Evolutionary conservation across 2,329 filamentous ascomycete species (phyloP), one percentile per base, ranked within the genome.

Genomic region (Colletotrichum destructivum): DNA sequence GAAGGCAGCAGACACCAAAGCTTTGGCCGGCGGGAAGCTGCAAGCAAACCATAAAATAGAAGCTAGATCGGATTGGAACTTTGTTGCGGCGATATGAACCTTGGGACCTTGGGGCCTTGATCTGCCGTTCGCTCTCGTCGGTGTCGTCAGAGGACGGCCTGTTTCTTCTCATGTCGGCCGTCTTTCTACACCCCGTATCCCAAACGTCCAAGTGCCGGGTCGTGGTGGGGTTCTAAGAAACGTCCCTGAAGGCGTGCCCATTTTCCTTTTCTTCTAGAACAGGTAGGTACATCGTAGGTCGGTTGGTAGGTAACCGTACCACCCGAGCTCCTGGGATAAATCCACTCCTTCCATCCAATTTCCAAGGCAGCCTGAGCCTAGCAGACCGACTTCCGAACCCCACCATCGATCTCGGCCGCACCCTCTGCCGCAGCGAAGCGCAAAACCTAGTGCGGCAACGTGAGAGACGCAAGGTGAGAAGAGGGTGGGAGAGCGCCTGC

Each of bases 61-160:
- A 52, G 38, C 42, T 56, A 51, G 49, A 55, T 67, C 44, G 26
- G 56, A 35, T 52, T 44, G 68, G 47, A 52, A 38, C 42, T 44
- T 70, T 40, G n/a, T 47, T 51, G 59, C 59, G 59, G 66, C 23
- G 59, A 54, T 35, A 35, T 9, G 35, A 9, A 38, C 40, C 42
- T 47, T 62, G 21, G 16, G 35, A 40, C 47, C 54, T 35, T 23
- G 47, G 56, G 21, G 35, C 8, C 35, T 38, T 23, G 47, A 47
- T 21, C 49, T 59, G 49, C 51, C 65, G 65, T 62, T 62, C 49
- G 49, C 44, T 40, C 44, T 59, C 61, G 61, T 63, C 46, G 47
- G 47, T 60, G 44, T 60, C 55, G 64, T 67, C 56, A 31, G 46
- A 62, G 47, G 26, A 9, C 35, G 56, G 56, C 16, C 6, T 23